Percentiles rank a stretch among this genome's conserved stretches.
Evolutionary conservation across 1,139 yeast genomes (phyloP).

Genomic region (Suhomyces bolitotheri): DNA sequence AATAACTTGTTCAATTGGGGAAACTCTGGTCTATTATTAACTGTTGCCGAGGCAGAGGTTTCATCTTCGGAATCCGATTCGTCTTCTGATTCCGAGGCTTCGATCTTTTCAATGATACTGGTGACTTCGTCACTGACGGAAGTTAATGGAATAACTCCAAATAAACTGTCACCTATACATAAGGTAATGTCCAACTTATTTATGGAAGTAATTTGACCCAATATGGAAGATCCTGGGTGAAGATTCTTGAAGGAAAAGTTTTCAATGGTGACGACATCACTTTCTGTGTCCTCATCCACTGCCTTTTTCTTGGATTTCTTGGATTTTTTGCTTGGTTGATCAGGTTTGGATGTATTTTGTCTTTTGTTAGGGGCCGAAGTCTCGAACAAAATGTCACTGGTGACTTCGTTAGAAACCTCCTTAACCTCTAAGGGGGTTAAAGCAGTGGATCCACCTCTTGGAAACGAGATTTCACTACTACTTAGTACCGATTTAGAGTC

Average conservation of each 20-base stretch:
- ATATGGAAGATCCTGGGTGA: slow-evolving; percentile 66
- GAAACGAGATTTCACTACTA: slow-evolving; percentile 73
- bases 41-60: not conserved
- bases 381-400: slow-evolving; percentile 79
- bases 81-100: slow-evolving; percentile 43
- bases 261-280: slow-evolving; percentile 49
- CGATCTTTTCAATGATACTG: slow-evolving; percentile 52
- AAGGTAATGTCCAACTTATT: slow-evolving; percentile 64
- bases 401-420: slow-evolving; percentile 90
- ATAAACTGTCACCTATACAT: slow-evolving; percentile 78
- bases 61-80: slow-evolving; percentile 44
- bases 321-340: slow-evolving; percentile 27
- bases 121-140: slow-evolving; percentile 69
- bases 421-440: slow-evolving; percentile 88
- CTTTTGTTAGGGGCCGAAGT: slow-evolving; percentile 36
- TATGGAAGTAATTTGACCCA: slow-evolving; percentile 73
- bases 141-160: slow-evolving; percentile 79
- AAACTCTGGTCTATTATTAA: slow-evolving; percentile 34
- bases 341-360: slow-evolving; percentile 25
- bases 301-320: slow-evolving; percentile 36
- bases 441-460: slow-evolving; percentile 91
- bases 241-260: slow-evolving; percentile 61
- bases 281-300: slow-evolving; percentile 23
- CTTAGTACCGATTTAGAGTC: slow-evolving; percentile 24
- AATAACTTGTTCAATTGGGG: slow-evolving; percentile 61